These are phyloP conservation scores for Candida taoyuanica DNA, from an alignment of 805 yeast genomes.

Conservation along the genomic window DNA sequence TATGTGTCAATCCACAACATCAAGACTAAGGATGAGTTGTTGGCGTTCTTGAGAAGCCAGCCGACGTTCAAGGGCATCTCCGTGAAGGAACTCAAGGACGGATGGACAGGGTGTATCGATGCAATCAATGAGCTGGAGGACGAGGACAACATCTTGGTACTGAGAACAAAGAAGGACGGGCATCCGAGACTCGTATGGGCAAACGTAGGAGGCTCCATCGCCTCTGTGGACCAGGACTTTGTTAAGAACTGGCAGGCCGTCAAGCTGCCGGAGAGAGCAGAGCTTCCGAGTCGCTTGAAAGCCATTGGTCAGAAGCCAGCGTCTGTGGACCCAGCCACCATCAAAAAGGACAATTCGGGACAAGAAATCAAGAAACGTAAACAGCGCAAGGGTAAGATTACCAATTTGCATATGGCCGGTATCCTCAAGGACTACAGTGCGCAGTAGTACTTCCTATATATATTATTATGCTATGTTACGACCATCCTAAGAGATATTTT, in stretches of 20 bases:
- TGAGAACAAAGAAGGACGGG: conserved; percentile 89
- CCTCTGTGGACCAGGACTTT: conserved; percentile 74
- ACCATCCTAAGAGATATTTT: no score
- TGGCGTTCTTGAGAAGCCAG: conserved; percentile 70
- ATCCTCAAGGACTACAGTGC: conserved; percentile 73
- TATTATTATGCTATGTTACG: neutral
- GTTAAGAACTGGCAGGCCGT: conserved; percentile 75
- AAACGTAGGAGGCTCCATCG: conserved; percentile 69
- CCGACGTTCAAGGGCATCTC: conserved; percentile 83
- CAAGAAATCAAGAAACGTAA: conserved; percentile 70
- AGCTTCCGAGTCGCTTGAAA: conserved; percentile 70
- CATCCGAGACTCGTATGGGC: conserved; percentile 93
- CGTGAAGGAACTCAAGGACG: conserved; percentile 71
- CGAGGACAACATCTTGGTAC: conserved; percentile 71
- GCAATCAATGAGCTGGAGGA: conserved; percentile 76
- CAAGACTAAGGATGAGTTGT: conserved; percentile 69
- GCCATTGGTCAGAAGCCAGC: conserved; percentile 94
- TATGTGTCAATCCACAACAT: conserved; percentile 89
- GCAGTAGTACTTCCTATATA: neutral
- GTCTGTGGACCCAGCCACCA: conserved; percentile 94
- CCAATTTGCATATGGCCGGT: conserved; percentile 96
- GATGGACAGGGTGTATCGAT: conserved; percentile 88
- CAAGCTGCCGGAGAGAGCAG: conserved; percentile 76
- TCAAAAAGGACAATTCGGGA: conserved; percentile 59
- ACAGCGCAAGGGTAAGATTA: conserved; percentile 88